Evolutionary conservation across 2,329 filamentous ascomycete species (phyloP), one percentile per base, ranked within the genome.

Genomic region (Amauroascus niger): DNA sequence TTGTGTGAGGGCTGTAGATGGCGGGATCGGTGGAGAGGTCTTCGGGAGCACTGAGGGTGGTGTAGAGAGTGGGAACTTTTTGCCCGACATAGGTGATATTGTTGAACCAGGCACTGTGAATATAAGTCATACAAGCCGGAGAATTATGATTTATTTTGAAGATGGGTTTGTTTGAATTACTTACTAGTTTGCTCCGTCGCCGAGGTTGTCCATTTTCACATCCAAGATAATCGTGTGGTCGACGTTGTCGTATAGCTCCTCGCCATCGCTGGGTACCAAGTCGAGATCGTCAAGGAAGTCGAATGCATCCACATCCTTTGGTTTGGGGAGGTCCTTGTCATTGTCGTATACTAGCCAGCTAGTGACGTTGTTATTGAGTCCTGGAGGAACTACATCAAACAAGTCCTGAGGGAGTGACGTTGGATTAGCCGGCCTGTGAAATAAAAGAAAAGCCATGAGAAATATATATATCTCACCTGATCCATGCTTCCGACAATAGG

Each of bases 201-300:
- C 55, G 37, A 55, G 49, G 30, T 57, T 57, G 63, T 83, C 78
- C 84, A 88, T 88, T 58, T 74, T 74, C 7, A 86, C 43, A 32
- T 57, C 52, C 30, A 57, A 40, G 9, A 48, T 55, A 13, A 55
- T 48, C 2, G 47, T 41, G 28, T 57, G 52, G 44, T 55, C 55
- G 33, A 55, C 55, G 22, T 55, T 52, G 64, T 53, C 55, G 16
- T 52, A 49, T 24, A 55, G 16, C 13, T 49, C 39, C 5, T 47
- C 24, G 18, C 43, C 49, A 49, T 57, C 55, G 30, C 43, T 57
- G 26, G 52, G 55, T 26, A 40, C 91, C 86, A 55, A 28, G 7
- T 35, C 18, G 16, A 46, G 52, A 41, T 55, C 55, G 28, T 57
- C 55, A 20, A 57, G 35, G 16, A 49, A 45, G 5, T 32, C 16